Conservation (phyloP, 2,329 filamentous ascomycete genomes). For the Pseudogymnoascus sp. region DNA sequence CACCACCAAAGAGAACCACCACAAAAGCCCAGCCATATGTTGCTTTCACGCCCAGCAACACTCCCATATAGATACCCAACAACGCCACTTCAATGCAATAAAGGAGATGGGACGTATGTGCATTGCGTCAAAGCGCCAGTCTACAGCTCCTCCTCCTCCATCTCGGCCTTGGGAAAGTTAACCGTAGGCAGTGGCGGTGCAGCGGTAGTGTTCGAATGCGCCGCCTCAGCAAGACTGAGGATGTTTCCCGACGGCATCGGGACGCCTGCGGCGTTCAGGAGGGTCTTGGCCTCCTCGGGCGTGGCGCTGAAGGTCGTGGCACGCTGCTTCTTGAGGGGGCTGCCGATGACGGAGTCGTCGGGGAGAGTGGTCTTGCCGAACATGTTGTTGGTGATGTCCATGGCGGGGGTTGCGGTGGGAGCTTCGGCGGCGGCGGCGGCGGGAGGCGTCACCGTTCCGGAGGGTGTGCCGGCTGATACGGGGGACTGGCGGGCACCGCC, state of each 20-base stretch:
- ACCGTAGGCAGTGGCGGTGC: background rate
- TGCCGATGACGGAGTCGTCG: constrained; percentile 48
- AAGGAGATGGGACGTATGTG: background rate
- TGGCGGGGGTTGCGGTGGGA: constrained; percentile 25
- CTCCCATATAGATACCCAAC: background rate
- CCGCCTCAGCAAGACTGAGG: constrained; percentile 1
- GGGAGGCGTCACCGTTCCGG: constrained; percentile 34
- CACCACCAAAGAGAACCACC: background rate
- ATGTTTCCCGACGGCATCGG: background rate
- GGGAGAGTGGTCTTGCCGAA: constrained; percentile 36
- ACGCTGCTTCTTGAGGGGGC: constrained; percentile 68
- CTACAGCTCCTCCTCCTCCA: background rate
- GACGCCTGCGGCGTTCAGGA: background rate
- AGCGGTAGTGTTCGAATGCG: background rate
- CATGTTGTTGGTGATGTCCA: constrained; percentile 27
- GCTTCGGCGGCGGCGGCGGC: constrained; percentile 29
- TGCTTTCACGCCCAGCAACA: background rate
- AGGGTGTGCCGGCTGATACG: constrained; percentile 37
- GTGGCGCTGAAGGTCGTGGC: constrained; percentile 20
- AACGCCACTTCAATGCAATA: background rate
- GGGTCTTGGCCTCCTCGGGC: constrained; percentile 3
- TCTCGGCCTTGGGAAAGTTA: background rate
- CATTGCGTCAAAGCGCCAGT: background rate
- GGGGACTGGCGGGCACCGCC: constrained; percentile 39
- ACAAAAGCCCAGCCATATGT: background rate